Evolutionary conservation across 768 basidiomycete genomes (phyloP).

Genomic region (Mycena venus): DNA sequence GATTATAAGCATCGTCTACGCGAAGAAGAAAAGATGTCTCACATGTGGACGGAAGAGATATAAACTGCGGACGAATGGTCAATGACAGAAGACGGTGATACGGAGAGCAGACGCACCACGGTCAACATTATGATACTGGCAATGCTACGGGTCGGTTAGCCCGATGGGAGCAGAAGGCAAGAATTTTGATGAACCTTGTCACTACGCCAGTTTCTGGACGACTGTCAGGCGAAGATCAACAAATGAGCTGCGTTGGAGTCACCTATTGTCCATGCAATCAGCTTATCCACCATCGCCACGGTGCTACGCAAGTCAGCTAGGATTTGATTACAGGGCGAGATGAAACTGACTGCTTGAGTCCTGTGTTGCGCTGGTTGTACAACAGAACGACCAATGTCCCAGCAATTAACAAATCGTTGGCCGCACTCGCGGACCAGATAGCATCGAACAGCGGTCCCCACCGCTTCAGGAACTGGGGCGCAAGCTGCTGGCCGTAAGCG

Average conservation of each 20-base stretch:
- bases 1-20: background rate
- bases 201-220: constrained; percentile 11
- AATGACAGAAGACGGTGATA: background rate
- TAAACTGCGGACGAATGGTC: background rate
- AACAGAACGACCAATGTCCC: background rate
- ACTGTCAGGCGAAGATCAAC: background rate
- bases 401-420: constrained; percentile 14
- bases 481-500: background rate
- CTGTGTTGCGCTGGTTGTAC: background rate
- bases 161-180: background rate
- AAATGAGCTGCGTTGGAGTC: background rate
- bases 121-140: background rate
- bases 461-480: background rate
- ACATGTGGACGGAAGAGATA: background rate
- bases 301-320: background rate
- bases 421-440: constrained; percentile 2
- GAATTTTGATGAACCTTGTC: background rate
- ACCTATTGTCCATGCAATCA: constrained; percentile 17
- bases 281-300: background rate
- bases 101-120: background rate
- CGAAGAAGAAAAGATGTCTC: background rate
- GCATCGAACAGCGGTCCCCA: background rate
- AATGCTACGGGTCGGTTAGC: background rate
- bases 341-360: background rate
- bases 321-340: background rate